Conservation (phyloP, 768 basidiomycete genomes). For the Mycena capillaripes region DNA sequence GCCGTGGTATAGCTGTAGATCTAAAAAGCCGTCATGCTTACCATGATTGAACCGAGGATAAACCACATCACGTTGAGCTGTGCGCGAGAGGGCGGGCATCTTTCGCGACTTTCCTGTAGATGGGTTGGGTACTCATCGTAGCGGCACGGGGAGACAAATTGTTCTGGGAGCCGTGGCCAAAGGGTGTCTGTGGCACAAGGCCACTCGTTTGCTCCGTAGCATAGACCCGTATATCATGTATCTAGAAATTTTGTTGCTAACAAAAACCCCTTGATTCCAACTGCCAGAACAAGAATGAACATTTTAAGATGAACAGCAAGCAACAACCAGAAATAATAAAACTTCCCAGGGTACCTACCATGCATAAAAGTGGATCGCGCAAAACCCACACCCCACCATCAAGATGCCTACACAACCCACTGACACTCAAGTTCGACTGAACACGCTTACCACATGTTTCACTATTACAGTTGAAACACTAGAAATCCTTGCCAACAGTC, state of each 20-base stretch:
- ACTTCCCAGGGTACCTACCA: background rate
- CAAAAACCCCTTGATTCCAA: too few species aligned
- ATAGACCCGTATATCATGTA: too few species aligned
- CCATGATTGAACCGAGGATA: background rate
- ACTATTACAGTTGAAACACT: background rate
- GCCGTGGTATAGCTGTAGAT: background rate
- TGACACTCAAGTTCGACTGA: background rate
- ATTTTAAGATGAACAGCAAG: background rate
- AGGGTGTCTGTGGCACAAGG: too few species aligned
- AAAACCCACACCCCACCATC: background rate
- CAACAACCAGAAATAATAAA: background rate
- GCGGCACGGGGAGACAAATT: background rate
- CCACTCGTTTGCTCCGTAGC: too few species aligned
- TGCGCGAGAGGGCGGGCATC: background rate
- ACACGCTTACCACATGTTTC: too few species aligned
- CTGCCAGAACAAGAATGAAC: background rate
- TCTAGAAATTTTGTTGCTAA: too few species aligned
- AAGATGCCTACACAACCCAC: background rate
- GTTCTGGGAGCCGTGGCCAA: background rate
- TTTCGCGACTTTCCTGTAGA: background rate
- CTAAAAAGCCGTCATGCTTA: background rate
- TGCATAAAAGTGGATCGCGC: background rate
- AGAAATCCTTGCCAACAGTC: too few species aligned
- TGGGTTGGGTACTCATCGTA: background rate
- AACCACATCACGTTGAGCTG: background rate